Evolutionary conservation across 129 eudicot genomes (phyloP).

Genomic region (Helichrysum umbraculigerum): DNA sequence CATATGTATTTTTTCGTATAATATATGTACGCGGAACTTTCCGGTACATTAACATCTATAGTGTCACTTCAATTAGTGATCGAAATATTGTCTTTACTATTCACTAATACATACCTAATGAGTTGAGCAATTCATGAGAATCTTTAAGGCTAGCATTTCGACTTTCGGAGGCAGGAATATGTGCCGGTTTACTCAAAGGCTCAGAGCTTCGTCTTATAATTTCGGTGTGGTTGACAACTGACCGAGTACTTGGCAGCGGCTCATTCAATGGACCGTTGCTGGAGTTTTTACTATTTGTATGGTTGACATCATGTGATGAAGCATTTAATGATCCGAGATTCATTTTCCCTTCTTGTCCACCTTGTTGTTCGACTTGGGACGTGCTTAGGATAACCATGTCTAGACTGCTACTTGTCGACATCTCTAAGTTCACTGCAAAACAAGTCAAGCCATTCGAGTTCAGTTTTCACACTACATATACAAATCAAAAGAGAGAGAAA

Average conservation of each 20-base stretch:
- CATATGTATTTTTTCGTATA: no score
- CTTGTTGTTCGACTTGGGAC: constrained; percentile 7
- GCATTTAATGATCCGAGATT: constrained; percentile 3
- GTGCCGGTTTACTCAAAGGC: neutral
- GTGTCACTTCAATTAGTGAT: no score
- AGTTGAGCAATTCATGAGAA: constrained; percentile 1
- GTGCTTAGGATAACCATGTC: constrained; percentile 6
- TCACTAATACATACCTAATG: constrained; percentile 6
- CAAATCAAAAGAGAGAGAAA: no score
- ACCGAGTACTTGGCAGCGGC: neutral
- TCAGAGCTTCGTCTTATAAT: neutral
- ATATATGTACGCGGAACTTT: no score
- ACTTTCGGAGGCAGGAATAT: neutral
- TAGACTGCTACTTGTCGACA: constrained; percentile 15
- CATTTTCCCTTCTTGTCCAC: neutral
- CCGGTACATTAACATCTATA: no score
- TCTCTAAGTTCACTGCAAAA: constrained; percentile 20
- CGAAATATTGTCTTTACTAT: neutral
- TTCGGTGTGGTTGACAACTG: neutral
- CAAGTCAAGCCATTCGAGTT: neutral
- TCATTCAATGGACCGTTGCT: neutral
- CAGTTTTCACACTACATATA: neutral
- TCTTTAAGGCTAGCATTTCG: constrained; percentile 3
- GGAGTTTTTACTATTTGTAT: neutral
- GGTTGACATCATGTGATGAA: neutral